Evolutionary conservation across 768 basidiomycete species (phyloP).

Genomic region (Amanita pallidorosea): DNA sequence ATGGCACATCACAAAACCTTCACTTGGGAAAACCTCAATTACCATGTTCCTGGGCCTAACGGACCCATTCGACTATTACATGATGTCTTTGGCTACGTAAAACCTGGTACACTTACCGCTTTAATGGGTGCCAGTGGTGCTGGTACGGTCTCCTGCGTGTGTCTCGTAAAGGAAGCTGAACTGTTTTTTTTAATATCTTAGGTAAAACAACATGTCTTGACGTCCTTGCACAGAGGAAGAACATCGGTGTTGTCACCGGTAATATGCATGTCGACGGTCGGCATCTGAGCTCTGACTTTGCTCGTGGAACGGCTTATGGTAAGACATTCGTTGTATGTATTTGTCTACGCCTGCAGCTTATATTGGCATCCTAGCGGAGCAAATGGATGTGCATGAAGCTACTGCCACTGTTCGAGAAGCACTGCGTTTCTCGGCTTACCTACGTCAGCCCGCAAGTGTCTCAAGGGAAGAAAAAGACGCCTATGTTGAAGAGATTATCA

Average conservation of each 20-base stretch:
- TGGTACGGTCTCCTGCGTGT: constrained; percentile 23
- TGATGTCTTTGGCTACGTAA: constrained; percentile 71
- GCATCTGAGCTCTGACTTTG: constrained; percentile 43
- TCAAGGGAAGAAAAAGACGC: constrained; percentile 63
- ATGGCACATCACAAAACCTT: constrained; percentile 42
- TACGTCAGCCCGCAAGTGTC: constrained; percentile 64
- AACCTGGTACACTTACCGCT: constrained; percentile 81
- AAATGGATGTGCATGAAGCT: constrained; percentile 80
- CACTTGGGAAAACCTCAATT: constrained; percentile 77
- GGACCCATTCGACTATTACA: constrained; percentile 57
- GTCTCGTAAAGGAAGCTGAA: constrained; percentile 1
- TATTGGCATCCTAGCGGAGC: constrained; percentile 41
- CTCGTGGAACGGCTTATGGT: constrained; percentile 70
- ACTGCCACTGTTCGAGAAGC: constrained; percentile 80
- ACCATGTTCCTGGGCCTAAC: constrained; percentile 58
- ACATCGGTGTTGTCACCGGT: constrained; percentile 55
- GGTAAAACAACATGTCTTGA: constrained; percentile 72
- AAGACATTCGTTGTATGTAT: constrained; percentile 17
- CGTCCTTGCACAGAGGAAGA: constrained; percentile 65
- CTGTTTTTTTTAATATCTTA: constrained; percentile 11
- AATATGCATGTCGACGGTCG: constrained; percentile 58
- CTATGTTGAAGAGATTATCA: constrained; percentile 78
- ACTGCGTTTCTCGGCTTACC: constrained; percentile 75
- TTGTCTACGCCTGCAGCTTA: constrained; percentile 12
- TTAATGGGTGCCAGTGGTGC: constrained; percentile 84